Percentiles rank a stretch among this genome's conserved stretches.
These are phyloP conservation scores for Paulownia fortunei DNA, from an alignment of 257 asterid species.

Conservation along the genomic window DNA sequence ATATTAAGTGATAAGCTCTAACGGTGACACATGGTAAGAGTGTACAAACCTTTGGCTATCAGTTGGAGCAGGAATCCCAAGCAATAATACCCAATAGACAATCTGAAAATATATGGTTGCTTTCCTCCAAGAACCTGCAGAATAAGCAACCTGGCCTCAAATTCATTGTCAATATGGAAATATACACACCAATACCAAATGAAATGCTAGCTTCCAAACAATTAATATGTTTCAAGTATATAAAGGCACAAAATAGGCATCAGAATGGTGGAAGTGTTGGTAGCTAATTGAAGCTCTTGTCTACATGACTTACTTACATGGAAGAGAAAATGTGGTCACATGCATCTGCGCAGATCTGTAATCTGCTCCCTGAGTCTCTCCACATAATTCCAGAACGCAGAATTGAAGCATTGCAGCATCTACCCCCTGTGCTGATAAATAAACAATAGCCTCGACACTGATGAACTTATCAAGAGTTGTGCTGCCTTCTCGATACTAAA, in stretches of 20 bases:
- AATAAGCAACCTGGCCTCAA: background rate
- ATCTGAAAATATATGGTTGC: background rate
- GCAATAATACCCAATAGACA: background rate
- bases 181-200: background rate
- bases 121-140: constrained; percentile 14
- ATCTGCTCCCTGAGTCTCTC: background rate
- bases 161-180: background rate
- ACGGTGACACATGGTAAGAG: background rate
- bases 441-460: background rate
- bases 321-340: background rate
- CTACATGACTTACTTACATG: background rate
- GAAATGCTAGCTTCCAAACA: background rate
- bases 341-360: background rate
- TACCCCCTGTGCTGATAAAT: background rate
- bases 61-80: background rate
- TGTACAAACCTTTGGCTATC: background rate
- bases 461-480: background rate
- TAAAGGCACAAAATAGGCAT: background rate
- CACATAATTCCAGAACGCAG: background rate
- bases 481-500: background rate
- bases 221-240: background rate
- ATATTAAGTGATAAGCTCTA: background rate
- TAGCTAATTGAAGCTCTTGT: background rate
- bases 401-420: background rate
- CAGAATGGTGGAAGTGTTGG: background rate